Conservation (phyloP, 176 grass and related monocot species). For the Echinochloa phyllopogon region DNA sequence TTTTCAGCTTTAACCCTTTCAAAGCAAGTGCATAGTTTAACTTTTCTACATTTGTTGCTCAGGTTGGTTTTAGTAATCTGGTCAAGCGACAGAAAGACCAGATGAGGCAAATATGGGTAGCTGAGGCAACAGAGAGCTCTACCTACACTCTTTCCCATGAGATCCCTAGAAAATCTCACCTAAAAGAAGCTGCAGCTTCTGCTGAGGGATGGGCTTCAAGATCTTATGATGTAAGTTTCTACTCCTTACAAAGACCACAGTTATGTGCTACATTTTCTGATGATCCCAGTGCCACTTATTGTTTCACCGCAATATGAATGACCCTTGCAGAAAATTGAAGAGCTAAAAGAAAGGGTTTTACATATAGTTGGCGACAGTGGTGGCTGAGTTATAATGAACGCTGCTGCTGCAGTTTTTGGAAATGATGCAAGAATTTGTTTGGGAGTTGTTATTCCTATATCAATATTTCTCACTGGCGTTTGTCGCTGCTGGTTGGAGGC, state of each 20-base stretch:
- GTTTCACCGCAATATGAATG: constrained; percentile 25
- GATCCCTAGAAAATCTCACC: constrained; percentile 73
- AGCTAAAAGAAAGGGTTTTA: constrained; percentile 64
- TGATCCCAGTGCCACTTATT: constrained; percentile 10
- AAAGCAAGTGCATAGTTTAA: constrained; percentile 24
- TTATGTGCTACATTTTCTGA: constrained; percentile 33
- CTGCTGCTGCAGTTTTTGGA: neutral
- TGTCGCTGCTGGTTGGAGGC: constrained; percentile 22
- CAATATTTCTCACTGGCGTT: neutral
- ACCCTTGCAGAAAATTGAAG: constrained; percentile 64
- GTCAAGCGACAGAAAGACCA: constrained; percentile 82
- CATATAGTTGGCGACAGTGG: constrained; percentile 62
- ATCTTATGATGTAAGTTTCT: constrained; percentile 66
- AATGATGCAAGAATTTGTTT: constrained; percentile 38
- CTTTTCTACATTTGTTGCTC: constrained; percentile 41
- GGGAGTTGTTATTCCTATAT: neutral
- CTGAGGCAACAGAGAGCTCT: constrained; percentile 75
- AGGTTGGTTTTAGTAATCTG: constrained; percentile 96
- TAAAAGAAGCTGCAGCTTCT: constrained; percentile 59
- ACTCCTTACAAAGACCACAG: constrained; percentile 1
- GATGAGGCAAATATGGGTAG: constrained; percentile 80
- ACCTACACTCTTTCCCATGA: constrained; percentile 61
- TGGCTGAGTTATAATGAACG: constrained; percentile 38
- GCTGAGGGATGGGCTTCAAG: constrained; percentile 78
- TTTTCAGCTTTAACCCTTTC: constrained; percentile 37